phyloP scores from a whole-genome alignment of 257 asterid genomes.

The Scutellaria baicalensis region DNA sequence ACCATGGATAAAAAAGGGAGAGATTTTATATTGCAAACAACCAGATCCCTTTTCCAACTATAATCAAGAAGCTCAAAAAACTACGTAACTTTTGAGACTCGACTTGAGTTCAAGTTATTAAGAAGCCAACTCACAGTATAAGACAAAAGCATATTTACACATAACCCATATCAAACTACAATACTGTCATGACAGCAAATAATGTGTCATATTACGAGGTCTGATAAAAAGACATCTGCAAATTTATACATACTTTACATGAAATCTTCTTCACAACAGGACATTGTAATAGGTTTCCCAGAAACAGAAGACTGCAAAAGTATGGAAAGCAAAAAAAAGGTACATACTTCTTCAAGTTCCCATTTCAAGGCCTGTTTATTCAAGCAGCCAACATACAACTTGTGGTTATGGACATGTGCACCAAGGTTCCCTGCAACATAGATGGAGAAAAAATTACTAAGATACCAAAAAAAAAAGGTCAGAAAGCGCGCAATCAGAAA shows the following conservation, averaged over 20 bases:
- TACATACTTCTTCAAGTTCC: conserved; percentile 77
- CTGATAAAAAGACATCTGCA: neutral
- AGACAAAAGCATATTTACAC: neutral
- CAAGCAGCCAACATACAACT: conserved; percentile 76
- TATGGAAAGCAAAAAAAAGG: neutral
- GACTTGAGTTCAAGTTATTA: neutral
- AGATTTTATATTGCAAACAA: neutral
- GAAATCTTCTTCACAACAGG: neutral
- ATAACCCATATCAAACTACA: neutral
- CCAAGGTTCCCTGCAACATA: conserved; percentile 42
- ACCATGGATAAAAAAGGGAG: neutral
- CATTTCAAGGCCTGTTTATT: conserved; percentile 54
- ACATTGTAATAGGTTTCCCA: neutral
- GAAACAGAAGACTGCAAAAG: neutral
- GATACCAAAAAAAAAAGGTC: neutral
- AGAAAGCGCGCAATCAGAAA: neutral
- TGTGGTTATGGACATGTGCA: conserved; percentile 47
- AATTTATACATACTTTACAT: neutral
- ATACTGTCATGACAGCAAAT: neutral
- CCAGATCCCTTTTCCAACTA: neutral
- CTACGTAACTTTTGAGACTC: neutral
- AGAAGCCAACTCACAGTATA: neutral
- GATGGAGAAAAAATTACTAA: conserved; percentile 16
- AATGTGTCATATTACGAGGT: neutral
- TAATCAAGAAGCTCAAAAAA: neutral